Conservation (phyloP, 306 rosid species). For the Fragaria vesca region DNA sequence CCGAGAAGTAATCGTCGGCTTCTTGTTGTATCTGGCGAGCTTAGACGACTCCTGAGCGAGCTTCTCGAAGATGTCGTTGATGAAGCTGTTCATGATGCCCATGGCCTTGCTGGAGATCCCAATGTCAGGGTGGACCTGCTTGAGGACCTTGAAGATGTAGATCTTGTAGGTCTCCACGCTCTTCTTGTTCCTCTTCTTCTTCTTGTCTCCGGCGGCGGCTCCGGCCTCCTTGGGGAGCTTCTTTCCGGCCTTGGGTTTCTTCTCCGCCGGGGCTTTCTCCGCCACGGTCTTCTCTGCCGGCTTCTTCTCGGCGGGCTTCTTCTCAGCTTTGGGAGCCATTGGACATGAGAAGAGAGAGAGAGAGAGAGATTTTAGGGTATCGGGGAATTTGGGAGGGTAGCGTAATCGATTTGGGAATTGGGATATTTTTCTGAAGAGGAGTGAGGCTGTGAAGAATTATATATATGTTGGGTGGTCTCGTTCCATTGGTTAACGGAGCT, state of each 20-base stretch:
- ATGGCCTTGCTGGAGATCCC: conserved; percentile 75
- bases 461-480: not conserved
- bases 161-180: conserved; percentile 70
- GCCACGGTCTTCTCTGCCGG: conserved; percentile 57
- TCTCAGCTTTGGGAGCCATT: conserved; percentile 28
- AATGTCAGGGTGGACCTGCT: conserved; percentile 28
- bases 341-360: not conserved
- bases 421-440: not conserved
- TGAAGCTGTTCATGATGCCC: conserved; percentile 78
- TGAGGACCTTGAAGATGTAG: conserved; percentile 66
- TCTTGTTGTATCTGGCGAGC: conserved; percentile 77
- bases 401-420: not conserved
- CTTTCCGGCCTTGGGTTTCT: conserved; percentile 80
- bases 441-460: not conserved
- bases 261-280: conserved; percentile 69
- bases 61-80: conserved; percentile 76
- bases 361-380: not conserved
- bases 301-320: not conserved
- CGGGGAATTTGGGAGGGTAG: not conserved
- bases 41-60: conserved; percentile 67
- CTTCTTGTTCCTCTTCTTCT: conserved; percentile 72
- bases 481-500: not conserved
- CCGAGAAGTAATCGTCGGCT: conserved; percentile 68
- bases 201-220: conserved; percentile 55
- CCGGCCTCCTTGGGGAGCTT: conserved; percentile 68